Evolutionary conservation across 352 stramenopile genomes (phyloP), one percentile per base, ranked within the genome.

Genomic region (Globisporangium orthogonon): DNA sequence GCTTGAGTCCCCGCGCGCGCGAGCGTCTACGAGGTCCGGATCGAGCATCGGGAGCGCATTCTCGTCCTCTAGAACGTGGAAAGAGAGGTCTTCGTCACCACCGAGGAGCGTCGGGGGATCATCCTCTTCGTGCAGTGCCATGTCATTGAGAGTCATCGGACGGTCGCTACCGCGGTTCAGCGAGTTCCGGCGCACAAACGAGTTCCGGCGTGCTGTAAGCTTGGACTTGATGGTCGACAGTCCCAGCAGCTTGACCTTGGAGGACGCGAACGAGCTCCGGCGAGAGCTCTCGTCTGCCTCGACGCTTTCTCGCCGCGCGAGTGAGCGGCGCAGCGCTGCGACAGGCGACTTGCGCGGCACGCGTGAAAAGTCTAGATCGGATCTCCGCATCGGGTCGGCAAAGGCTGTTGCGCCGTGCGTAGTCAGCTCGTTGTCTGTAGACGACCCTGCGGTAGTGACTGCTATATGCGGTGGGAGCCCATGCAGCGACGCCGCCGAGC

Each of bases 1-100:
- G 55, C 70, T 73, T 48, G 70, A 77, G 56, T 79, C 70, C 18
- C 53, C 63, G 43, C 70, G 70, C 11, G 46, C 63, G 43, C 63
- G 63, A 3, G 61, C 30, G 51, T 82, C 70, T 30, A 75, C 62
- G 17, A 50, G 57, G 6, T 65, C 56, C 37, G 60, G 52, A 18
- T 78, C 68, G 45, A 77, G 57, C 70, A 75, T 77, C 0, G 67
- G 66, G 7, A 75, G 30, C 5, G 69, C 60, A 10, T 17, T 46
- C n/a, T 51, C 43, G 30, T 54, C 28, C 52, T 47, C 6, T 62
- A 35, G 33, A 17, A 41, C 10, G 15, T 49, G 40, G 41, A 52
- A 52, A 11, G 47, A 44, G 6, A 52, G 28, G 29, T 41, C 18
- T 10, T 28, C 40, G 23, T 40, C 33, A 18, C 50, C 39, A 15